Conservation (phyloP, 345 rosid species). For the Theobroma cacao region DNA sequence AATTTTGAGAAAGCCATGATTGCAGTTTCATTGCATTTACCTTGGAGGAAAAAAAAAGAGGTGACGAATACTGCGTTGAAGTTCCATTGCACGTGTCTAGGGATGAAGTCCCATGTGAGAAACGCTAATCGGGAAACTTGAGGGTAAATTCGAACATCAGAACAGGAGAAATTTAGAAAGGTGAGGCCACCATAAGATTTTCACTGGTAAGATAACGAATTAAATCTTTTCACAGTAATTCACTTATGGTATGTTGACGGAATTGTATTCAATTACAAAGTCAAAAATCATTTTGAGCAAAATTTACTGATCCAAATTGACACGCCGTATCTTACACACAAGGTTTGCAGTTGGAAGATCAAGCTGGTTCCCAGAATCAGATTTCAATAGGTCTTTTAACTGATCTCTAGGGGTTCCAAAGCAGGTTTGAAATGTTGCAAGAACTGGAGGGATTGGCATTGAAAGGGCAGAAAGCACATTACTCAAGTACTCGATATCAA, state of each 20-base stretch:
- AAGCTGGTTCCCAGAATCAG: slow-evolving; percentile 68
- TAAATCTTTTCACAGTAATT: background rate
- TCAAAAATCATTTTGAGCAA: background rate
- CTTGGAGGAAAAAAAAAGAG: no score
- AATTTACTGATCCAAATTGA: slow-evolving; percentile 58
- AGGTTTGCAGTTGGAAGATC: slow-evolving; percentile 83
- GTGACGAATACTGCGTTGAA: no score
- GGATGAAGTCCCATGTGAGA: no score
- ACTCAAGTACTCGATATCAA: slow-evolving; percentile 89
- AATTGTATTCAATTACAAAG: background rate
- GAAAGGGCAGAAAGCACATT: slow-evolving; percentile 93
- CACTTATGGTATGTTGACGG: background rate
- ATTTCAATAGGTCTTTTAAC: slow-evolving; percentile 64
- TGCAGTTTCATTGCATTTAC: no score
- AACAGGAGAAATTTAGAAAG: no score
- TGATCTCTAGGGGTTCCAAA: slow-evolving; percentile 78
- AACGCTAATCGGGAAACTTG: no score
- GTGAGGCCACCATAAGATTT: background rate
- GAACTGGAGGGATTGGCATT: slow-evolving; percentile 74
- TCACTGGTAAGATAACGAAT: background rate
- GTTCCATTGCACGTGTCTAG: no score
- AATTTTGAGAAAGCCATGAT: no score
- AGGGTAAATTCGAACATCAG: background rate
- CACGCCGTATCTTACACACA: slow-evolving; percentile 80
- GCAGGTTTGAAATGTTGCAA: slow-evolving; percentile 81